Evolutionary conservation across 768 basidiomycete species (phyloP).

Genomic region (Trichaptum fuscoviolaceum): DNA sequence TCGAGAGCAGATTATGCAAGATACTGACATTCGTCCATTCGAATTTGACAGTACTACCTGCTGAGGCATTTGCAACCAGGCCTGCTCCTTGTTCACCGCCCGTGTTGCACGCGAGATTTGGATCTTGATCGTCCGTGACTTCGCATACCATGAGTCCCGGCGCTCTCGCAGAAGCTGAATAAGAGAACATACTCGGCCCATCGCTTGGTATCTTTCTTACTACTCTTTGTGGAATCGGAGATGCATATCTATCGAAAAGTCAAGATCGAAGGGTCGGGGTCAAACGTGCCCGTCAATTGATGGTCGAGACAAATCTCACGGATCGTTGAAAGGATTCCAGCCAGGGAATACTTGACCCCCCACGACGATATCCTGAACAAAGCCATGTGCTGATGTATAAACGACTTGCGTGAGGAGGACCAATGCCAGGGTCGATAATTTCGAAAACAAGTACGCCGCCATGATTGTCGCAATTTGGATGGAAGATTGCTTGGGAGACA

Average conservation of each 20-base stretch:
- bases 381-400: slow-evolving; percentile 17
- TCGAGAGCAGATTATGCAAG: background rate
- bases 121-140: slow-evolving; percentile 15
- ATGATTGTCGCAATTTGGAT: background rate
- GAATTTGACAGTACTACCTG: slow-evolving; percentile 39
- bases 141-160: slow-evolving; percentile 2
- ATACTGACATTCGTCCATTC: slow-evolving; percentile 38
- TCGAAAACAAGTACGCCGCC: background rate
- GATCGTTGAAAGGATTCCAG: slow-evolving; percentile 23
- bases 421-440: slow-evolving; percentile 3
- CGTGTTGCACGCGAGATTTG: slow-evolving; percentile 40
- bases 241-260: slow-evolving; percentile 15
- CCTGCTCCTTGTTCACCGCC: slow-evolving; percentile 30
- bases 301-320: slow-evolving; percentile 14
- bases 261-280: background rate
- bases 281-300: background rate
- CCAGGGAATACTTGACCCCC: slow-evolving; percentile 20
- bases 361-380: slow-evolving; percentile 15
- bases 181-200: slow-evolving; percentile 20
- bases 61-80: slow-evolving; percentile 30
- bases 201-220: slow-evolving; percentile 26
- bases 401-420: background rate
- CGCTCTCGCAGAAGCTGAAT: background rate
- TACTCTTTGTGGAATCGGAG: slow-evolving; percentile 21
- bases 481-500: background rate